Percentiles rank a stretch among this genome's conserved stretches.
Conservation (phyloP, 2,329 filamentous ascomycete genomes). For the Aspergillus awamori region DNA sequence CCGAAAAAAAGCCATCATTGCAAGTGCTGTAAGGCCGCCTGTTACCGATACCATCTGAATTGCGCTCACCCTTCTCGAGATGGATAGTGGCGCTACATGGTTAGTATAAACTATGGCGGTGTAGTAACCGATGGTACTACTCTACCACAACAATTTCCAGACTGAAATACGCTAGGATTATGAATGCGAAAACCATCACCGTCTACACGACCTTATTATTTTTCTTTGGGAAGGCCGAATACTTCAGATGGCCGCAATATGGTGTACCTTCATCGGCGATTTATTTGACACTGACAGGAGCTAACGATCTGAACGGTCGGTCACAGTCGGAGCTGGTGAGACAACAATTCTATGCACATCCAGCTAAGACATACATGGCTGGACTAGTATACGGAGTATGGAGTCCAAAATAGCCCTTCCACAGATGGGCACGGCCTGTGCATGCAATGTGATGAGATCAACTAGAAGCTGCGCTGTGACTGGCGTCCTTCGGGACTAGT, state of each 20-base stretch:
- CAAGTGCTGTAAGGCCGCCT: no score
- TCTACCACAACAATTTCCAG: no score
- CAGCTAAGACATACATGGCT: neutral
- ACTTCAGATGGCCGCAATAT: no score
- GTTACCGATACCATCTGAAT: no score
- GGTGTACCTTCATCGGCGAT: neutral
- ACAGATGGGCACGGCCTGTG: conserved; percentile 8
- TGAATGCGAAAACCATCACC: neutral
- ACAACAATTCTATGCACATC: neutral
- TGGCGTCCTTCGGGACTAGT: conserved; percentile 2
- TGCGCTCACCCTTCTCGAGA: no score
- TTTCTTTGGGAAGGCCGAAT: neutral
- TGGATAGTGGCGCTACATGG: no score
- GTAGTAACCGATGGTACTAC: no score
- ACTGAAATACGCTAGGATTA: no score
- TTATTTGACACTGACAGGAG: neutral
- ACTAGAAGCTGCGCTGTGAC: conserved; percentile 13
- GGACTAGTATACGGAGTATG: neutral
- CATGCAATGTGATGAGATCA: conserved; percentile 23
- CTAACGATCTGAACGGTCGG: neutral
- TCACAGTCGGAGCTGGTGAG: neutral
- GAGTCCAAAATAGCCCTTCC: neutral
- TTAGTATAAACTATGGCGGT: no score
- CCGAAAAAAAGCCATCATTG: no score
- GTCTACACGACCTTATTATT: neutral